Evolutionary conservation across 768 basidiomycete genomes (phyloP).

Genomic region (Suillus hirtellus): DNA sequence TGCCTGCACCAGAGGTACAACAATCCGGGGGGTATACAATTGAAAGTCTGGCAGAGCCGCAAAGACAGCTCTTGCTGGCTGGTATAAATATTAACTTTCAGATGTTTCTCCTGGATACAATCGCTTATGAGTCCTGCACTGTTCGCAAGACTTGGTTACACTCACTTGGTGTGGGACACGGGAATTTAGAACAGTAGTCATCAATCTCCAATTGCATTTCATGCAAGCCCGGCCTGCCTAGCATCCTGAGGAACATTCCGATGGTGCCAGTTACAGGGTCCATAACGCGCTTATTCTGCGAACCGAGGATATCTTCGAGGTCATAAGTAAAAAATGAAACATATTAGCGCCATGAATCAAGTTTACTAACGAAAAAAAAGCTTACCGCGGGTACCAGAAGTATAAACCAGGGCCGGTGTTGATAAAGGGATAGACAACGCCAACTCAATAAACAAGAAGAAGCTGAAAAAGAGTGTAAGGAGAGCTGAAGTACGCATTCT

Average conservation of each 20-base stretch:
- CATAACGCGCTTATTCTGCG: neutral
- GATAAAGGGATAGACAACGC: neutral
- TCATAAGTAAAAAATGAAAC: neutral
- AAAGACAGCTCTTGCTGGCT: no score
- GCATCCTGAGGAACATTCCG: neutral
- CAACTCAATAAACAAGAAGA: neutral
- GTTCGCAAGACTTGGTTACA: neutral
- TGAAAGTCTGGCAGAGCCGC: neutral
- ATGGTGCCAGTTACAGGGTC: neutral
- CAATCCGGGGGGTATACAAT: neutral
- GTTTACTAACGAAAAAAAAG: neutral
- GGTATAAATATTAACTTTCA: no score
- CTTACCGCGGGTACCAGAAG: neutral
- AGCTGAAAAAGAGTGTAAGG: conserved; percentile 4
- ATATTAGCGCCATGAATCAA: neutral
- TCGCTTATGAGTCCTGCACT: neutral
- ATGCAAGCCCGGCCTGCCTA: neutral
- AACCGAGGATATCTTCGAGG: neutral
- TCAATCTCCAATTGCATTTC: conserved; percentile 1
- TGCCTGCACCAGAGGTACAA: conserved; percentile 1
- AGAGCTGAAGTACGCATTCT: conserved; percentile 7
- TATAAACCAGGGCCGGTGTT: neutral
- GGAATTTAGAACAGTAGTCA: conserved; percentile 1
- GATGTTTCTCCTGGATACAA: neutral
- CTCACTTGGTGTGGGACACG: neutral